phyloP scores from a whole-genome alignment of 177 flowering plant genomes.

The Vitis hybrid region DNA sequence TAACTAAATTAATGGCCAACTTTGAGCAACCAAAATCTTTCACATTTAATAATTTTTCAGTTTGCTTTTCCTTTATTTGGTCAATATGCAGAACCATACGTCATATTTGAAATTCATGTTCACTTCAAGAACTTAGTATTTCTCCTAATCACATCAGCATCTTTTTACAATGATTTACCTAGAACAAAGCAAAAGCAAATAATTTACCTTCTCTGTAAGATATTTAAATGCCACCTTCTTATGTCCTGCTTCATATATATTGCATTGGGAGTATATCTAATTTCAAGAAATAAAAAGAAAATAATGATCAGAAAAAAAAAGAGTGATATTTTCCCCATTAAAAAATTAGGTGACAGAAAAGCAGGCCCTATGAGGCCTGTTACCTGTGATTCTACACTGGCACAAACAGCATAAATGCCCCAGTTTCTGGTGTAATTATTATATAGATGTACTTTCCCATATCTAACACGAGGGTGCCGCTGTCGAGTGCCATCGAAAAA shows the following conservation, averaged over 20 bases:
- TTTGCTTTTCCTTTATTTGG: too few relatives aligned
- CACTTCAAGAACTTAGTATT: too few relatives aligned
- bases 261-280: constrained; percentile 83
- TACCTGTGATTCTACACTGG: constrained; percentile 92
- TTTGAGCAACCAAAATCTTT: too few relatives aligned
- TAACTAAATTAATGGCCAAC: too few relatives aligned
- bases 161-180: background rate
- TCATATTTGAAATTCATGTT: too few relatives aligned
- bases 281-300: background rate
- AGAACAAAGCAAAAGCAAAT: background rate
- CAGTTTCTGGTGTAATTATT: constrained; percentile 87
- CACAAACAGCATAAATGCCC: constrained; percentile 94
- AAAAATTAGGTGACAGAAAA: background rate
- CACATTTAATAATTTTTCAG: too few relatives aligned
- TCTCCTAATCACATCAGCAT: too few relatives aligned
- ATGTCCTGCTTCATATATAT: constrained; percentile 94
- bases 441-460: constrained; percentile 80
- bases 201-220: constrained; percentile 61
- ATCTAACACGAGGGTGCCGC: constrained; percentile 91
- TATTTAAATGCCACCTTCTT: constrained; percentile 80
- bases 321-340: background rate
- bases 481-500: constrained; percentile 88
- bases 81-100: too few relatives aligned
- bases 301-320: background rate
- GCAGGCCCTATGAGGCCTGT: background rate